Evolutionary conservation across 352 stramenopile genomes (phyloP), one percentile per base, ranked within the genome.

Genomic region (Globisporangium takayamanum): DNA sequence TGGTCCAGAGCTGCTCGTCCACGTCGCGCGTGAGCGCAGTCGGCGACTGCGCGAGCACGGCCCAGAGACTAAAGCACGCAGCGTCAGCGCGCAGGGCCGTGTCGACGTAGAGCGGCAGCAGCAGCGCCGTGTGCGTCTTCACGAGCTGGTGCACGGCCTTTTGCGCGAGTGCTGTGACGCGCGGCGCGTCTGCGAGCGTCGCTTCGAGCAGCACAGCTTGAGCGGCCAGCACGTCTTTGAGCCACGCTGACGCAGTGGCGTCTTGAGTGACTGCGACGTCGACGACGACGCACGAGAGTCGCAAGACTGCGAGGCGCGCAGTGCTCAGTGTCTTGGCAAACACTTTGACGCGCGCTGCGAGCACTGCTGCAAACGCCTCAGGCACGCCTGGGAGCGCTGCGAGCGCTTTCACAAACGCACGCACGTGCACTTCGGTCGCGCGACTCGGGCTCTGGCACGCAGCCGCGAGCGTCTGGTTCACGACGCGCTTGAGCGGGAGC

Each of bases 61-160:
- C 57, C 80, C 80, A 93, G 18, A 93, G 68, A 52, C 75, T 69
- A 55, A 75, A 93, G 47, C 88, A 69, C 62, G 78, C 70, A 54
- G 74, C 60, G 52, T 89, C 80, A 1, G 70, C 64, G 3, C 62
- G 30, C 1, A 54, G 59, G 11, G 87, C 51, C 8, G 70, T 68
- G 15, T 64, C 53, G 30, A 81, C 59, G 60, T 82, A 91, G 25
- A 72, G 51, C 6, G 69, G 57, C 37, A 77, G n/a, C 5, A 57
- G 44, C 45, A 90, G 60, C 56, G 60, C 60, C 2, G 61, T 50
- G 59, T 86, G 72, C 57, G 68, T 74, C 50, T 71, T 76, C 22
- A 85, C 53, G 51, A 90, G 46, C 45, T 69, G 72, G 25, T 74
- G 60, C 36, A 88, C 30, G 41, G 69, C 72, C 52, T 78, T 77